Base-by-base conservation (phyloP, 2,329 filamentous ascomycete genomes). In the Penicillium sp. region DNA sequence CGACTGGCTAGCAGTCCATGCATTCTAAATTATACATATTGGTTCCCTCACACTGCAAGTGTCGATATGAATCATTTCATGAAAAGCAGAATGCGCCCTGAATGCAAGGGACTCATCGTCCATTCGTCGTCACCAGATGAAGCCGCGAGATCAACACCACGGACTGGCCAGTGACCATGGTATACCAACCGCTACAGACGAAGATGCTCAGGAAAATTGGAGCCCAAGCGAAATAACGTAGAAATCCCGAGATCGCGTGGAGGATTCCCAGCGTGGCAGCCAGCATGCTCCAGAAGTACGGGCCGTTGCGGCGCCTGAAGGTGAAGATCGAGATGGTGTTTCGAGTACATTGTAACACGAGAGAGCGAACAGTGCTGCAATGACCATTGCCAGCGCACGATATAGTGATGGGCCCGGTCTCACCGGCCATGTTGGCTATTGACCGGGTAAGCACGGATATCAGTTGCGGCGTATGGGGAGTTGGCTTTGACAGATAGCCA, bases 91-190 rank as follows among this genome's bases (percentile, higher is more conserved):
- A n/a, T n/a, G n/a, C n/a, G n/a, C n/a, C n/a, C n/a, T n/a, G n/a
- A n/a, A n/a, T n/a, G n/a, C n/a, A n/a, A n/a, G n/a, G n/a, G n/a
- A n/a, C n/a, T n/a, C n/a, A n/a, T n/a, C n/a, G n/a, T n/a, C n/a
- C n/a, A n/a, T n/a, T n/a, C n/a, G n/a, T 50, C 4, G 63, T 55
- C 21, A 70, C 51, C 2, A 70, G 55, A 41, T 68, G 65, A 2
- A 70, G 53, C 28, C 67, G 57, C 5, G 66, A 70, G 48, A 68
- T 69, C 6, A 70, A 57, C 4, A 70, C 67, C 7, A 69, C 47
- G 3, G 62, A 60, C 43, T 69, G 67, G 4, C 66, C 65, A 0
- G 63, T 64, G n/a, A 67, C 62, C 63, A 67, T 66, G 4, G 53
- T 54, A 28, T 59, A 62, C 64, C 66, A 68, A n/a, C 66, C 65